Evolutionary conservation across 129 eudicot species (phyloP), one percentile per base, ranked within the genome.

Genomic region (Centaurea solstitialis): DNA sequence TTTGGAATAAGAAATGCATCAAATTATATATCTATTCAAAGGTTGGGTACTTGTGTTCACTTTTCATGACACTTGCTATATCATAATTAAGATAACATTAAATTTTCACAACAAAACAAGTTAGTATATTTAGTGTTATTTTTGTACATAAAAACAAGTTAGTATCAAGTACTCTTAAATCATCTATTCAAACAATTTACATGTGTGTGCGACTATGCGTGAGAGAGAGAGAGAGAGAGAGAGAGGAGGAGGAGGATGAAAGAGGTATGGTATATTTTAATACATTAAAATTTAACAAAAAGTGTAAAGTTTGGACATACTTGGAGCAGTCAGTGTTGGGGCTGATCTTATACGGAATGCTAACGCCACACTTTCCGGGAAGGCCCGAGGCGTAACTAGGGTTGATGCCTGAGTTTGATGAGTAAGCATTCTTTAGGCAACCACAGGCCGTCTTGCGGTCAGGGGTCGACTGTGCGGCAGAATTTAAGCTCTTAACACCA

Each of bases 271-370:
- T 53, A n/a, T n/a, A n/a, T n/a, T n/a, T 17, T 17, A 53, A 17
- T 17, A 53, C 21, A 5, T 53, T 53, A 17, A 53, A 53, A 0
- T 17, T 15, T 13, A 53, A 53, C 15, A 53, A 50, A 13, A 66
- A 28, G 72, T 4, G 33, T 67, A 23, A 28, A 28, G 41, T 22
- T 0, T 41, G 0, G 20, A 30, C 80, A 39, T 82, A 86, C 89
- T 13, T 62, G 82, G 57, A 5, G 81, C 89, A 86, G 73, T 86
- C 87, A 1, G 84, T 83, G 82, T 12, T 23, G 17, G 84, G 84
- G 88, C 88, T 87, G 30, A 87, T 84, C 53, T 57, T 38, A 74
- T 80, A 78, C n/a, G 86, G 86, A 65, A 78, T 33, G 12, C 39
- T 69, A 67, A 87, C 70, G 21, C 86, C 90, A 37, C 88, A 87